Evolutionary conservation across 2,329 filamentous ascomycete species (phyloP).

Genomic region (Phialocephala sp.): DNA sequence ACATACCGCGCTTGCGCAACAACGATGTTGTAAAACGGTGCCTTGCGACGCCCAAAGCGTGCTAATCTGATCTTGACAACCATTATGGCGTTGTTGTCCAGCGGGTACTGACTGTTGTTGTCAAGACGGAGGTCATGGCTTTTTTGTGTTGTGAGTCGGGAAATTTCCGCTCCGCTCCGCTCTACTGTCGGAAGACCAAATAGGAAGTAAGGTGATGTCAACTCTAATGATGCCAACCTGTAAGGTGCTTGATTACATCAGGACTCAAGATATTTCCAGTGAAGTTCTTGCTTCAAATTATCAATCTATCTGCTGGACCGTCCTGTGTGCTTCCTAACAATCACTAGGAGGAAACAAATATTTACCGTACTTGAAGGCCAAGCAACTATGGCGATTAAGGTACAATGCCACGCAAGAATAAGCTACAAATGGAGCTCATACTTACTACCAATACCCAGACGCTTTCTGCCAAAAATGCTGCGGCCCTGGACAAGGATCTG

Average conservation of each 20-base stretch:
- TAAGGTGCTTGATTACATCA: too few relatives aligned
- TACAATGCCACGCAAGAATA: conserved; percentile 10
- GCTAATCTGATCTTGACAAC: conserved; percentile 93
- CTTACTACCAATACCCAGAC: conserved; percentile 60
- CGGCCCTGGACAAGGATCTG: conserved; percentile 88
- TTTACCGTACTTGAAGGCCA: not conserved
- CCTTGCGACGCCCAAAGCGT: conserved; percentile 86
- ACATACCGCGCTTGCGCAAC: conserved; percentile 87
- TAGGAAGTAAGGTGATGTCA: conserved; percentile 27
- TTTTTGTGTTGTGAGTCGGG: conserved; percentile 15
- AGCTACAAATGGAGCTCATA: not conserved
- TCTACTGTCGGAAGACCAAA: too few relatives aligned
- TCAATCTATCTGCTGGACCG: not conserved
- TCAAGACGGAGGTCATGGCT: conserved; percentile 11
- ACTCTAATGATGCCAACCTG: not conserved
- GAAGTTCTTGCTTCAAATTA: not conserved
- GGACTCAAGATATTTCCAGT: not conserved
- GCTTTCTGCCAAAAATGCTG: conserved; percentile 84
- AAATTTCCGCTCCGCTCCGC: conserved; percentile 18
- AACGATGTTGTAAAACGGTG: conserved; percentile 98
- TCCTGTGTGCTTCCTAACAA: not conserved
- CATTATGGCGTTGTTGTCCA: conserved; percentile 59
- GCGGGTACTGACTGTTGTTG: conserved; percentile 6
- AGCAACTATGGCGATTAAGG: conserved; percentile 27
- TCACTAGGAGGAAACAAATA: not conserved